Evolutionary conservation across 2,329 filamentous ascomycete species (phyloP).

Genomic region (Leptodontidium sp.): DNA sequence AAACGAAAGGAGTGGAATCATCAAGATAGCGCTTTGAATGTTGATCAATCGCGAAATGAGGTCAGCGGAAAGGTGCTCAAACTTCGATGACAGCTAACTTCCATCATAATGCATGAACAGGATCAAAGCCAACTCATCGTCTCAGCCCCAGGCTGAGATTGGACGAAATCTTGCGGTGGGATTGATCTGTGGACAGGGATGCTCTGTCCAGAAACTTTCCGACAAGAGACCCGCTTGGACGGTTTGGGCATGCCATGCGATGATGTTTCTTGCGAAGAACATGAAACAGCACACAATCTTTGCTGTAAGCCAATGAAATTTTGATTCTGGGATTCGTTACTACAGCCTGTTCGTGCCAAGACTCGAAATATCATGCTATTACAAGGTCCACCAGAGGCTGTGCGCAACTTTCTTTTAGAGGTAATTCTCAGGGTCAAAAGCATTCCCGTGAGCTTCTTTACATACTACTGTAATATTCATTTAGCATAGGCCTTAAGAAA

Average conservation of each 20-base stretch:
- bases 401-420: too few species aligned
- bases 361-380: too few species aligned
- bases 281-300: not conserved
- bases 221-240: slow-evolving; percentile 2
- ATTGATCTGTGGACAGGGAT: not conserved
- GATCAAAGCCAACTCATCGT: not conserved
- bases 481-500: too few species aligned
- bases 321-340: too few species aligned
- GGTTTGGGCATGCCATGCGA: slow-evolving; percentile 5
- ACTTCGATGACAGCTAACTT: not conserved
- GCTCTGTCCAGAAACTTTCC: not conserved
- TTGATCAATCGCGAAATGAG: slow-evolving; percentile 1
- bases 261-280: not conserved
- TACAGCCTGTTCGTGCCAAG: too few species aligned
- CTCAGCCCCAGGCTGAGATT: not conserved
- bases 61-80: not conserved
- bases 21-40: not conserved
- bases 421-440: too few species aligned
- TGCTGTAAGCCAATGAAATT: too few species aligned
- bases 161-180: slow-evolving; percentile 4
- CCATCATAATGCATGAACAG: slow-evolving; percentile 6
- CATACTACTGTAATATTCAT: too few species aligned
- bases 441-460: too few species aligned
- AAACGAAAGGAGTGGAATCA: not conserved
- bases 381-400: too few species aligned